These are phyloP conservation scores for Sarocladium brachiariae DNA, from an alignment of 2,329 filamentous ascomycete genomes.

Conservation along the genomic window DNA sequence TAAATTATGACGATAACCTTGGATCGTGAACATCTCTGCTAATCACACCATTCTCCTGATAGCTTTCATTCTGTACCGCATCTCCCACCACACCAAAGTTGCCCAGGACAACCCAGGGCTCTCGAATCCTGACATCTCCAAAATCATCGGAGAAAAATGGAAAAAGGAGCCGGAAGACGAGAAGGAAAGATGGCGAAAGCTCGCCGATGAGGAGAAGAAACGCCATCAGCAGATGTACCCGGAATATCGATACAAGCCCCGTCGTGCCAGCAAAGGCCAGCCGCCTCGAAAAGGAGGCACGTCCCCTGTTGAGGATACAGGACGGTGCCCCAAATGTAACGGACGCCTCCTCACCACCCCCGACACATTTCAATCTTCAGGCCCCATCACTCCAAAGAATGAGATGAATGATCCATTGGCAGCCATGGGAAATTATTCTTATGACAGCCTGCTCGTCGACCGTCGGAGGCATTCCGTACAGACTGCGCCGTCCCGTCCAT, in stretches of 20 bases:
- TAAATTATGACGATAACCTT: slow-evolving; percentile 19
- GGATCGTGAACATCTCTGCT: background rate
- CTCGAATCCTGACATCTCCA: slow-evolving; percentile 92
- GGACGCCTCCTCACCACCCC: slow-evolving; percentile 48
- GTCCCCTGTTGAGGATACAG: slow-evolving; percentile 37
- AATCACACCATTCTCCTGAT: slow-evolving; percentile 15
- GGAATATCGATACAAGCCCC: slow-evolving; percentile 89
- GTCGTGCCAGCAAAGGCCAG: slow-evolving; percentile 35
- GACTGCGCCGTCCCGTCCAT: background rate
- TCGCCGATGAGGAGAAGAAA: slow-evolving; percentile 89
- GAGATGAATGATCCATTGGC: slow-evolving; percentile 3
- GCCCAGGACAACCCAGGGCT: slow-evolving; percentile 79
- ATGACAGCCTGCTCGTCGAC: slow-evolving; percentile 1
- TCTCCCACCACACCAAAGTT: slow-evolving; percentile 80
- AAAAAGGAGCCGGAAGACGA: slow-evolving; percentile 64
- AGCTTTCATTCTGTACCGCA: slow-evolving; percentile 98
- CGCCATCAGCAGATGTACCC: slow-evolving; percentile 87
- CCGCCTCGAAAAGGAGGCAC: background rate
- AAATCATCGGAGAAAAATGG: slow-evolving; percentile 95
- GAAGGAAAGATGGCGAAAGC: slow-evolving; percentile 79
- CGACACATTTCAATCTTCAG: slow-evolving; percentile 1
- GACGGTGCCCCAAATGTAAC: slow-evolving; percentile 63
- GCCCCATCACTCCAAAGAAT: slow-evolving; percentile 5
- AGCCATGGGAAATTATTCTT: background rate
- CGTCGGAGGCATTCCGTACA: background rate